phyloP scores from a whole-genome alignment of 805 yeast species.

The Yamadazyma olivae region DNA sequence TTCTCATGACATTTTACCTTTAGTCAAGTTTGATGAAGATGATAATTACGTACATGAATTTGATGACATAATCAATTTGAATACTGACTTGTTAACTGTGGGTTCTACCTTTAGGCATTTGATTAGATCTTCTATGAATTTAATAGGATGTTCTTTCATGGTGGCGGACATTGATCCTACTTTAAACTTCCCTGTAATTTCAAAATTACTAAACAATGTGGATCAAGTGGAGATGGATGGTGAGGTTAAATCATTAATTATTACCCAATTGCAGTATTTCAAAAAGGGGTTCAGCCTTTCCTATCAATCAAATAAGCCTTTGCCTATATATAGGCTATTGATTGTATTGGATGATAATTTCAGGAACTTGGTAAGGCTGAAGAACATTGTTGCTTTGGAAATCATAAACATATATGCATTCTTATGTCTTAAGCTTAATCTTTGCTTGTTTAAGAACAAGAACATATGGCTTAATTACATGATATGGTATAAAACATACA shows the following conservation, averaged over 20 bases:
- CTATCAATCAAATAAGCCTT: conserved; percentile 18
- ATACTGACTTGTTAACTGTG: conserved; percentile 32
- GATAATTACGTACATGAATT: too few species aligned
- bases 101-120: too few species aligned
- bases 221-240: not conserved
- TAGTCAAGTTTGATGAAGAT: conserved; percentile 21
- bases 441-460: conserved; percentile 14
- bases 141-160: too few species aligned
- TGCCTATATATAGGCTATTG: conserved; percentile 30
- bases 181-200: conserved; percentile 8
- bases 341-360: conserved; percentile 13
- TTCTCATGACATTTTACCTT: conserved; percentile 26
- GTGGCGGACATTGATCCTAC: conserved; percentile 1
- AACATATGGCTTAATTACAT: conserved; percentile 28
- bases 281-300: not conserved
- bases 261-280: not conserved
- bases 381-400: conserved; percentile 23
- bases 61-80: conserved; percentile 37
- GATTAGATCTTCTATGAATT: not conserved
- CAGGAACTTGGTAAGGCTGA: conserved; percentile 15
- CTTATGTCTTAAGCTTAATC: conserved; percentile 9
- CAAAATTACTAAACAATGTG: not conserved
- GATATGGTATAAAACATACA: conserved; percentile 14
- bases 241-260: not conserved
- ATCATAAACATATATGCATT: conserved; percentile 20